Percentiles rank a stretch among this genome's conserved stretches.
Conservation (phyloP, 768 basidiomycete species). For the Butyriboletus loyo region DNA sequence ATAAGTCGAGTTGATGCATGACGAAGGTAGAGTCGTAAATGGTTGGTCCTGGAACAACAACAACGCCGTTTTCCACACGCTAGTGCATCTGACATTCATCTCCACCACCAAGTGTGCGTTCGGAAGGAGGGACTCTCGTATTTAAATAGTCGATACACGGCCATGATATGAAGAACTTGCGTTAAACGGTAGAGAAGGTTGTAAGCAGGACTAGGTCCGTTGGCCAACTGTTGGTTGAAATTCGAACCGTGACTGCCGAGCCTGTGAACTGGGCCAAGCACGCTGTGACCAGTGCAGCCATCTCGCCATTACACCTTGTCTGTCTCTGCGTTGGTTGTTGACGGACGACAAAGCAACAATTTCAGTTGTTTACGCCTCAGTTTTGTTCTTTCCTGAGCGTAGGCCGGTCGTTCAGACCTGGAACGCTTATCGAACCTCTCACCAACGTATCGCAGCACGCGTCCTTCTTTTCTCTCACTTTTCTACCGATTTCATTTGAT, state of each 20-base stretch:
- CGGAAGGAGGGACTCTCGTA: neutral
- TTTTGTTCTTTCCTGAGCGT: conserved; percentile 26
- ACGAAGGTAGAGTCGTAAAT: no score
- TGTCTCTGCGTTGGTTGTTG: conserved; percentile 35
- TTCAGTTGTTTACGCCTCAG: conserved; percentile 28
- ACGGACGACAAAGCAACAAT: conserved; percentile 31
- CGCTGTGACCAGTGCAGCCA: conserved; percentile 14
- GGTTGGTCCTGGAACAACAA: no score
- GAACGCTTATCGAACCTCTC: conserved; percentile 34
- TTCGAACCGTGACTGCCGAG: conserved; percentile 38
- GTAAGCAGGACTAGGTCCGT: no score
- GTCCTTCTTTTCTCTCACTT: conserved; percentile 38
- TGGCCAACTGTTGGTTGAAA: conserved; percentile 36
- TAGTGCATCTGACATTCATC: no score
- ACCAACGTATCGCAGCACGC: conserved; percentile 33
- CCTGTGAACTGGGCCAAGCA: conserved; percentile 28
- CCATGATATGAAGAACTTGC: neutral
- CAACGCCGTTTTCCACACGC: no score
- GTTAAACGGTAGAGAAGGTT: neutral
- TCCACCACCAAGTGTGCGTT: no score
- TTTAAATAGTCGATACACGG: neutral
- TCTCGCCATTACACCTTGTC: conserved; percentile 10
- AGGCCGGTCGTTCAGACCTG: conserved; percentile 31
- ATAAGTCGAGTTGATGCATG: no score
- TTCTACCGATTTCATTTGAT: conserved; percentile 31